Evolutionary conservation across 352 stramenopile genomes (phyloP).

Genomic region (Globisporangium cederbergense): DNA sequence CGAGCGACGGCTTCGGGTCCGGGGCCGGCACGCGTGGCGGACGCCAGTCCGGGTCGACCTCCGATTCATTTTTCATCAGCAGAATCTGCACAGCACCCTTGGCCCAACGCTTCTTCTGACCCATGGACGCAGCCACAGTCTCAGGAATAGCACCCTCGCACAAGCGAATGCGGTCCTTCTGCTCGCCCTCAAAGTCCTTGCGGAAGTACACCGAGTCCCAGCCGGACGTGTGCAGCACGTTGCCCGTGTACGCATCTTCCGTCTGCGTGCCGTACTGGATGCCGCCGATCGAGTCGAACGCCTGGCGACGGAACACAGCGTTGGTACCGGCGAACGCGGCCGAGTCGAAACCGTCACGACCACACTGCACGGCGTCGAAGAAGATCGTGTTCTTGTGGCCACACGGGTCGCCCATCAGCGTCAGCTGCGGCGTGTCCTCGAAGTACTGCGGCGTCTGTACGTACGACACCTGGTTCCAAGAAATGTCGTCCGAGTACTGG

Average conservation of each 20-base stretch:
- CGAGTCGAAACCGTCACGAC: slow-evolving; percentile 85
- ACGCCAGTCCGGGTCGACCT: slow-evolving; percentile 87
- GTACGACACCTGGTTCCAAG: slow-evolving; percentile 88
- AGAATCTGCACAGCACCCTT: slow-evolving; percentile 88
- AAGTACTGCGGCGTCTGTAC: slow-evolving; percentile 91
- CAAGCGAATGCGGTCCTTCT: slow-evolving; percentile 82
- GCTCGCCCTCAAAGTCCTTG: slow-evolving; percentile 87
- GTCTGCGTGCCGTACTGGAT: slow-evolving; percentile 90
- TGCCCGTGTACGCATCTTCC: slow-evolving; percentile 89
- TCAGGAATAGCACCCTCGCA: slow-evolving; percentile 83
- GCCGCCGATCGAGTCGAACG: slow-evolving; percentile 86
- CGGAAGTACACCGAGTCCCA: slow-evolving; percentile 89
- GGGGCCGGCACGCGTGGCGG: slow-evolving; percentile 76
- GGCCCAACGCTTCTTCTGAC: slow-evolving; percentile 85
- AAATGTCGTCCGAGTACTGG: slow-evolving; percentile 88
- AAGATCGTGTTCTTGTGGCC: slow-evolving; percentile 91
- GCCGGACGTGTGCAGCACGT: slow-evolving; percentile 77
- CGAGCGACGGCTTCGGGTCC: slow-evolving; percentile 75
- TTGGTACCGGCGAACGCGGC: slow-evolving; percentile 88
- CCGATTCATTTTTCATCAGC: slow-evolving; percentile 86
- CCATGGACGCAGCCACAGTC: slow-evolving; percentile 81
- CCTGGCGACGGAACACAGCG: slow-evolving; percentile 86
- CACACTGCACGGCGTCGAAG: slow-evolving; percentile 87
- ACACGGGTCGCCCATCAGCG: slow-evolving; percentile 85
- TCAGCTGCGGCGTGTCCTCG: slow-evolving; percentile 79